Evolutionary conservation across 352 stramenopile genomes (phyloP), one percentile per base, ranked within the genome.

Genomic region (Pythium rishiriense): DNA sequence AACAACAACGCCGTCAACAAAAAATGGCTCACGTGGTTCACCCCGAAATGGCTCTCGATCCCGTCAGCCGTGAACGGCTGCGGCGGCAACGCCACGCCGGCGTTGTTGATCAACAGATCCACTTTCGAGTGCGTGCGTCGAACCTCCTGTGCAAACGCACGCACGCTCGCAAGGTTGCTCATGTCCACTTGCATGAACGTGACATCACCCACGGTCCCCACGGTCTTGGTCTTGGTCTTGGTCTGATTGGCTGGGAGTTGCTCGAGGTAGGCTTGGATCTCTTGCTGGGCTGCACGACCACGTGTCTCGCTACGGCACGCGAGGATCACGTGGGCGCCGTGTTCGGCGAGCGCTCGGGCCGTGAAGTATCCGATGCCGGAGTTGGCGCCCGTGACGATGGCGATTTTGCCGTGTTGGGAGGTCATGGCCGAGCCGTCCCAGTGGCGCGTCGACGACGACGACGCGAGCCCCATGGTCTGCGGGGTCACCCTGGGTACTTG

Each of bases 341-440:
- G 80, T 39, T 75, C 49, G 3, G 75, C 87, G 35, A 97, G 60
- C 42, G 76, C 68, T n/a, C 71, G 58, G 6, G 88, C 78, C 2
- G 86, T 95, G 21, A 8, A 29, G 45, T 33, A 29, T 22, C 28
- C 90, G 62, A 97, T 91, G 1, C 90, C 88, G 21, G 87, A 88
- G 71, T 96, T 96, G 41, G 72, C 74, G 25, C 90, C 90, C 1
- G 90, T 97, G 39, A 97, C 76, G 55, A 96, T 69, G 15, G 76
- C 83, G 51, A 97, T 63, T 29, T 87, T 97, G 35, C 68, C 76
- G 1, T 50, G 31, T 11, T 76, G 61, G 26, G 64, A 73, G 42
- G 76, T 70, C 22, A 84, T 81, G 29, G 52, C 28, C 4, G 29
- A 43, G n/a, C 55, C 56, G 28, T 66, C 33, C 70, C 70, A 78